Evolutionary conservation across 495 filamentous ascomycete species (phyloP).

Genomic region (Lasiosphaeria miniovina): DNA sequence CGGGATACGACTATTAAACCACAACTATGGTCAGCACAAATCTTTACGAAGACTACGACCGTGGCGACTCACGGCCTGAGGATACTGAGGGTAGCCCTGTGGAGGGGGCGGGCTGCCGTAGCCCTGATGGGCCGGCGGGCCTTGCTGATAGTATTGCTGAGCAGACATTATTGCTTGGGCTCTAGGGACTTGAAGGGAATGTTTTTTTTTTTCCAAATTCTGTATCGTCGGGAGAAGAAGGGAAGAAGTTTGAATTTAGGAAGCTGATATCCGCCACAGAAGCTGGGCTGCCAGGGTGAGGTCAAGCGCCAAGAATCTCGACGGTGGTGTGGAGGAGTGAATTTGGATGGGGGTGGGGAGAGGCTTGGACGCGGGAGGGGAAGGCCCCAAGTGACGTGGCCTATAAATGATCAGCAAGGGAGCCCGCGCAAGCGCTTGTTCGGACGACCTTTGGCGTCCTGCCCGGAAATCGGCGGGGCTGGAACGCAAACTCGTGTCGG

Average conservation of each 20-base stretch:
- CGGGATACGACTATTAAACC: conserved; percentile 18
- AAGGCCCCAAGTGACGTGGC: neutral
- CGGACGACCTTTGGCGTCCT: neutral
- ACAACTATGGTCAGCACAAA: conserved; percentile 1
- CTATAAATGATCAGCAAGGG: neutral
- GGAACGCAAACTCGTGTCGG: neutral
- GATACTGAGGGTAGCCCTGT: conserved; percentile 29
- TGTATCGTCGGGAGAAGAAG: too few relatives aligned
- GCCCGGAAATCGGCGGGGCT: neutral
- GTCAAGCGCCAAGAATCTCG: neutral
- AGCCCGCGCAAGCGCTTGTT: neutral
- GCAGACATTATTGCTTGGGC: conserved; percentile 24
- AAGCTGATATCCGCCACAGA: neutral
- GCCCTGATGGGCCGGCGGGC: conserved; percentile 19
- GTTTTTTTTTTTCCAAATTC: too few relatives aligned
- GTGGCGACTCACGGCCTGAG: conserved; percentile 8
- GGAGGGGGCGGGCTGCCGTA: conserved; percentile 15
- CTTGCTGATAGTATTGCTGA: conserved; percentile 33
- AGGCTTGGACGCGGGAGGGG: neutral
- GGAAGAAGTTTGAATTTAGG: neutral
- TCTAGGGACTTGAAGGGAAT: too few relatives aligned
- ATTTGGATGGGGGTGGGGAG: neutral
- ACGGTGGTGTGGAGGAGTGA: neutral
- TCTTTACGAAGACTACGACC: neutral
- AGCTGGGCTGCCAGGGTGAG: neutral